A percentile compares a stretch with the other conserved stretches of the same genome.
These are phyloP conservation scores for Stereocaulon alpinum DNA, from an alignment of 495 filamentous ascomycete genomes.

Conservation along the genomic window DNA sequence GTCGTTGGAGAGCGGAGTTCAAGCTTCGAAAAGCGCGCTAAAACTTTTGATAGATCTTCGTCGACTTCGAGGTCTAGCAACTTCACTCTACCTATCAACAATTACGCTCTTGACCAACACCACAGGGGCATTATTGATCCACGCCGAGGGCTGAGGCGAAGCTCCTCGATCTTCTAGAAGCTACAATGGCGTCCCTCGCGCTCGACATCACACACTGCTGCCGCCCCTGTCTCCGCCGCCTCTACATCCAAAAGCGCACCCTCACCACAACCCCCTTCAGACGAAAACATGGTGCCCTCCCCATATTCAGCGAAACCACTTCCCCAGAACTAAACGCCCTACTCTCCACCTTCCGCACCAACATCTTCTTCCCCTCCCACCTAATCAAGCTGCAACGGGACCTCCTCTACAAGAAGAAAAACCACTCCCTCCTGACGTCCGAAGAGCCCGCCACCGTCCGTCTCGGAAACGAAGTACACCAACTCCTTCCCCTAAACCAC, in stretches of 20 bases:
- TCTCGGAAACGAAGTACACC: conserved; percentile 15
- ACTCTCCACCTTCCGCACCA: conserved; percentile 20
- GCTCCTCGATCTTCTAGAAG: too few relatives aligned
- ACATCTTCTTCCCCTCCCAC: conserved; percentile 24
- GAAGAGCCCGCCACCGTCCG: conserved; percentile 20
- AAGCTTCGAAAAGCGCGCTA: conserved; percentile 9
- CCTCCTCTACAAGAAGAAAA: conserved; percentile 18
- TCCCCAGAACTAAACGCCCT: conserved; percentile 20
- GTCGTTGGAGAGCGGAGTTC: background rate
- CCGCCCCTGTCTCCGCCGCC: conserved; percentile 20
- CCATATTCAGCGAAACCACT: conserved; percentile 16
- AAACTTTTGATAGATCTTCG: background rate
- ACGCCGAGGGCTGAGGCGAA: too few relatives aligned
- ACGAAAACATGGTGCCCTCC: conserved; percentile 18
- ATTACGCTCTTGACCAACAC: too few relatives aligned
- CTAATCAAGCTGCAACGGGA: conserved; percentile 14
- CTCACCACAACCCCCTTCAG: conserved; percentile 16
- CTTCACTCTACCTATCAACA: too few relatives aligned
- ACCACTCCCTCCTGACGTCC: conserved; percentile 18
- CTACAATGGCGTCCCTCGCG: conserved; percentile 5
- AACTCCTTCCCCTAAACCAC: conserved; percentile 9
- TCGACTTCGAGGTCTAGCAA: background rate
- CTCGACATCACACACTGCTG: conserved; percentile 8
- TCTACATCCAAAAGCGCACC: conserved; percentile 14
- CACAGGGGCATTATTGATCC: too few relatives aligned